Evolutionary conservation across 2,329 filamentous ascomycete species (phyloP).

Genomic region (Didymella keratinophila): DNA sequence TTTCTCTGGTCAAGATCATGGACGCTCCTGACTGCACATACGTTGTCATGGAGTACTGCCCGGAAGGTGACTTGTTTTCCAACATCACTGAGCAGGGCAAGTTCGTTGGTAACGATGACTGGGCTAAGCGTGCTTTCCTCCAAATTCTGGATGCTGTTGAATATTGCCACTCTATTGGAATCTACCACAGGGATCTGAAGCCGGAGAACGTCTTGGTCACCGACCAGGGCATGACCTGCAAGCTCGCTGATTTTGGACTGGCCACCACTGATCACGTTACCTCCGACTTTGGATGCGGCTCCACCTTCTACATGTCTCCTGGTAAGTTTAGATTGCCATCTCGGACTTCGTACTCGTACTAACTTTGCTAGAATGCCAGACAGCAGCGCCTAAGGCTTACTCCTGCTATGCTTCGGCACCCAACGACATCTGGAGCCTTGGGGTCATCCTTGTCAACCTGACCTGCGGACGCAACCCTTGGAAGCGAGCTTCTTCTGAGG

Average conservation of each 20-base stretch:
- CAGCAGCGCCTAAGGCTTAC: slow-evolving; percentile 71
- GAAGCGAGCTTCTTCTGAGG: slow-evolving; percentile 93
- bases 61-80: slow-evolving; percentile 94
- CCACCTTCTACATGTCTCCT: slow-evolving; percentile 99
- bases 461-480: slow-evolving; percentile 98
- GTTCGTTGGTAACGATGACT: slow-evolving; percentile 89
- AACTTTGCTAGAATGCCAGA: slow-evolving; percentile 79
- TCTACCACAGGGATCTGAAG: slow-evolving; percentile 97
- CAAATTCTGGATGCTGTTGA: slow-evolving; percentile 97
- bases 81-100: slow-evolving; percentile 96
- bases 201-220: slow-evolving; percentile 97
- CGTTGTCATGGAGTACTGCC: slow-evolving; percentile 96
- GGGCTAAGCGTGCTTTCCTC: slow-evolving; percentile 87
- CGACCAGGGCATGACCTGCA: slow-evolving; percentile 86
- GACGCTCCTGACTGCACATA: slow-evolving; percentile 92
- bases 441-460: slow-evolving; percentile 95
- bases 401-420: slow-evolving; percentile 88
- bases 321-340: slow-evolving; percentile 66
- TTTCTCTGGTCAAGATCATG: slow-evolving; percentile 92
- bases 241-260: slow-evolving; percentile 96
- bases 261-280: slow-evolving; percentile 85
- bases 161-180: slow-evolving; percentile 89
- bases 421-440: slow-evolving; percentile 98
- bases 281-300: slow-evolving; percentile 96
- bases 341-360: slow-evolving; percentile 29